These are phyloP conservation scores for Saccharomycopsis sp. DNA, from an alignment of 805 yeast genomes.

Conservation along the genomic window DNA sequence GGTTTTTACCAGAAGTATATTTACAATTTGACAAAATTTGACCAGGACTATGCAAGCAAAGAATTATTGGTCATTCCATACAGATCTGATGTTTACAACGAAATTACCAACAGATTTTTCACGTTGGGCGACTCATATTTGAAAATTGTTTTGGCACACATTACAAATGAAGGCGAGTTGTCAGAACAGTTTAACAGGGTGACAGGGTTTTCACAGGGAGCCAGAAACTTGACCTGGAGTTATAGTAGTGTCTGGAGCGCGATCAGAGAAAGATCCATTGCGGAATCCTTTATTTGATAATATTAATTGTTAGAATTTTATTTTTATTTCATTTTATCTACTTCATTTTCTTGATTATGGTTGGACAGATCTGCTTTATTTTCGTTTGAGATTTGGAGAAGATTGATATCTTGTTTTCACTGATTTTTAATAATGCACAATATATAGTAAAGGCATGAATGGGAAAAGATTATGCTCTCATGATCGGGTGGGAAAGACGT, in stretches of 20 bases:
- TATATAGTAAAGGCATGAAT: too few species aligned
- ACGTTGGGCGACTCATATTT: conserved; percentile 61
- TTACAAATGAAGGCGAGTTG: conserved; percentile 59
- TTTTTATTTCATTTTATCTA: too few species aligned
- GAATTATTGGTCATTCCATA: conserved; percentile 8
- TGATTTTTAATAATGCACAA: too few species aligned
- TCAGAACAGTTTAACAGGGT: conserved; percentile 82
- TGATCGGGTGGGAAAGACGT: not conserved
- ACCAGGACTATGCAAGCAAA: conserved; percentile 1
- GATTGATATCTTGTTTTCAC: too few species aligned
- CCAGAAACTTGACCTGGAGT: conserved; percentile 83
- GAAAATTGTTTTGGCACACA: conserved; percentile 48
- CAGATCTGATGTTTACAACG: conserved; percentile 33
- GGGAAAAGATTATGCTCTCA: not conserved
- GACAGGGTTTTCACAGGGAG: conserved; percentile 84
- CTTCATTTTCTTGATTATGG: too few species aligned
- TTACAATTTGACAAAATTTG: conserved; percentile 20
- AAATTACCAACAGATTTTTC: conserved; percentile 38
- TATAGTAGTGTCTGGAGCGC: conserved; percentile 71
- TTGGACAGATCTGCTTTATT: too few species aligned
- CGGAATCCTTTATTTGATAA: too few species aligned
- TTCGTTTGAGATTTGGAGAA: too few species aligned
- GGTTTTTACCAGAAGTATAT: conserved; percentile 28
- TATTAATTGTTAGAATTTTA: too few species aligned
- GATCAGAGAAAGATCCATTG: conserved; percentile 56